Evolutionary conservation across 768 basidiomycete genomes (phyloP), one percentile per base, ranked within the genome.

Genomic region (Dendrothele bispora): DNA sequence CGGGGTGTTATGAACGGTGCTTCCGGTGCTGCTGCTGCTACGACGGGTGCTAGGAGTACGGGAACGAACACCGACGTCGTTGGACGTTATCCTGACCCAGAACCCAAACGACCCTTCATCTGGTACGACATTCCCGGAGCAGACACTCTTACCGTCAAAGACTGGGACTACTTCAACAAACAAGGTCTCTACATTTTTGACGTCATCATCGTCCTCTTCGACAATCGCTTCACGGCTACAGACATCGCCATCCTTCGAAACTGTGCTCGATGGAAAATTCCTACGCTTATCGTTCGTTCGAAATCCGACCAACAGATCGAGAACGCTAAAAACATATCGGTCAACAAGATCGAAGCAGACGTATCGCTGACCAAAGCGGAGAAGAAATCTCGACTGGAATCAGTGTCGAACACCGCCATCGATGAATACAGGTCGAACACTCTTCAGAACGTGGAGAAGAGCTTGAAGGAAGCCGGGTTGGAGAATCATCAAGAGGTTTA

Each of bases 81-180:
- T 28, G 24, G 56, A 21, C 49, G 66, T 36, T 70, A 67, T 27
- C 37, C 56, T 6, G 61, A 64, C n/a, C 24, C 57, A 2, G 50
- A 55, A 18, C 55, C 55, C 6, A 36, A 54, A 4, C 18, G 47
- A 12, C 60, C 55, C 0, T 57, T 63, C 51, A 59, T 61, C 38
- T 70, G 67, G 68, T 70, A 63, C n/a, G 69, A 70, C 34, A 39
- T 67, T n/a, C 68, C 67, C 0, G 69, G 67, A 11, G 66, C 68
- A 12, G 66, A 66, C 8, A 70, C 68, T 4, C 6, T 60, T 17
- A 59, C 46, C 22, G 59, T 63, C 26, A 53, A 55, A 7, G 63
- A 61, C 42, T 66, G 63, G 61, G 55, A 65, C 17, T 70, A 70
- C 39, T 70, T 70, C 54, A 62, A 67, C 22, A 39, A 57, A 5